Percentiles rank a stretch among this genome's conserved stretches.
These are phyloP conservation scores for Emiliania huxleyi DNA, from an alignment of 78 protist species.

Conservation along the genomic window DNA sequence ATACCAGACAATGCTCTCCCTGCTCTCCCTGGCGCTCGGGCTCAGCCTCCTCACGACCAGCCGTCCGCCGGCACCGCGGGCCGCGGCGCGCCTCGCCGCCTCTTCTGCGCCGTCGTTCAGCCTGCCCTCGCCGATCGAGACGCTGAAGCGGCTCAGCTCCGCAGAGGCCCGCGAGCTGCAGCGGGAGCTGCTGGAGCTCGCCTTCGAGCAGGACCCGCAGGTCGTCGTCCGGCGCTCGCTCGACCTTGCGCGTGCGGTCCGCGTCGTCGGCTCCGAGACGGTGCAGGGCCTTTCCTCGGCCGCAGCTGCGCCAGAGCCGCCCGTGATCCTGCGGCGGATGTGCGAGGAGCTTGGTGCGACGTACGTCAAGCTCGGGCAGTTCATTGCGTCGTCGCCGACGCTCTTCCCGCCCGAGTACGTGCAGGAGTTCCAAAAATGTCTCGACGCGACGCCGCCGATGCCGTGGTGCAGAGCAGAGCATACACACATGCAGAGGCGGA, in stretches of 20 bases:
- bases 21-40: no score
- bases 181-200: neutral
- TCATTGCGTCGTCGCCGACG: constrained; percentile 32
- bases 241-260: neutral
- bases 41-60: no score
- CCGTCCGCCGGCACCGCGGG: no score
- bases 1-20: no score
- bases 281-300: neutral
- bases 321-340: neutral
- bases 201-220: neutral
- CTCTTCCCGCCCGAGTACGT: constrained; percentile 42
- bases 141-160: neutral
- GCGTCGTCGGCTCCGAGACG: neutral
- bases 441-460: constrained; percentile 26
- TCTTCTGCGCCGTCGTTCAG: no score
- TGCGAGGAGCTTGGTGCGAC: constrained; percentile 38
- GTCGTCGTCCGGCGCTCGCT: neutral
- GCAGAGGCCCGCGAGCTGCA: neutral
- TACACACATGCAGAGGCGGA: no score
- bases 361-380: constrained; percentile 30
- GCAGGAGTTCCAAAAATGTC: constrained; percentile 23
- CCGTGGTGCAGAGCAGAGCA: no score
- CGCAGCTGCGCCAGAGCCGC: no score
- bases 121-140: no score
- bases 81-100: no score